Evolutionary conservation across 257 asterid species (phyloP).

Genomic region (Salvia rosmarinus): DNA sequence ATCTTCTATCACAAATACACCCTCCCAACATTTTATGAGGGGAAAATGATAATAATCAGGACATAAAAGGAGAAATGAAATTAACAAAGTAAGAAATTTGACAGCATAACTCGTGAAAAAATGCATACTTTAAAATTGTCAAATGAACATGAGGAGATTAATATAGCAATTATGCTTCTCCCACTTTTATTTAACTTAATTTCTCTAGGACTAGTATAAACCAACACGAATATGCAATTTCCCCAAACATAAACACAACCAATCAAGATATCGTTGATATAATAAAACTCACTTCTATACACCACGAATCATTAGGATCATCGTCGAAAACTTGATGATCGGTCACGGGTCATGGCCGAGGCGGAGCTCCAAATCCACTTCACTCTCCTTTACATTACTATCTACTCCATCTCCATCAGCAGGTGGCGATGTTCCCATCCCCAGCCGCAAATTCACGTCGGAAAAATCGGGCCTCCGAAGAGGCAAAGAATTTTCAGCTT

Average conservation of each 20-base stretch:
- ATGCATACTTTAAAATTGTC: too few species aligned
- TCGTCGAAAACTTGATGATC: neutral
- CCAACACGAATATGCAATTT: constrained; percentile 11
- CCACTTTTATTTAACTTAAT: neutral
- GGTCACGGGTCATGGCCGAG: constrained; percentile 62
- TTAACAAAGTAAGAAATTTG: too few species aligned
- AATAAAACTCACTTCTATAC: constrained; percentile 32
- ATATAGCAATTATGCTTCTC: constrained; percentile 3
- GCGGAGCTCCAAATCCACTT: constrained; percentile 90
- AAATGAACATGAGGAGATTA: constrained; percentile 2
- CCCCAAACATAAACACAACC: neutral
- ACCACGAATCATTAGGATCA: constrained; percentile 14
- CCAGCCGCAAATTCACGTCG: constrained; percentile 43
- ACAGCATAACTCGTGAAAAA: too few species aligned
- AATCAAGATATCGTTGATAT: constrained; percentile 15
- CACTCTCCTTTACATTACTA: constrained; percentile 40
- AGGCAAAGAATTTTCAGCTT: constrained; percentile 28
- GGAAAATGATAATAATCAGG: neutral
- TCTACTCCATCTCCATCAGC: constrained; percentile 31
- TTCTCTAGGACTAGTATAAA: neutral
- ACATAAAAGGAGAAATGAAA: too few species aligned
- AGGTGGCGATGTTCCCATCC: constrained; percentile 40
- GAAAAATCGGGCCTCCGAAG: constrained; percentile 7
- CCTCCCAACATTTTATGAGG: too few species aligned
- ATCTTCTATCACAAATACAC: too few species aligned